Evolutionary conservation across 2,329 filamentous ascomycete species (phyloP).

Genomic region (Knufia fluminis): DNA sequence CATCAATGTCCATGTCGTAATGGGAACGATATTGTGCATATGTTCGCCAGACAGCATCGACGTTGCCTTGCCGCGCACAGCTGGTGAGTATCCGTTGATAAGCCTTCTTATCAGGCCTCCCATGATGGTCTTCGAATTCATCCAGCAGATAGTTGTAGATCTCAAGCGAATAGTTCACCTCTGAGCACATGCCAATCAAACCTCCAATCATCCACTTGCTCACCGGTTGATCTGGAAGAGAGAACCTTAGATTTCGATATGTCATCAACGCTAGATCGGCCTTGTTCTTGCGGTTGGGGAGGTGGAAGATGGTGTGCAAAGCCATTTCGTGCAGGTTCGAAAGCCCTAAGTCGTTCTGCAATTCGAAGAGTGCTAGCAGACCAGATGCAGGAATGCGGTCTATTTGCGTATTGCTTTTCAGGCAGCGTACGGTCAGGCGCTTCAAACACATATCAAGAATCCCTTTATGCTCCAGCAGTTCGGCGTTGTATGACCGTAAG

Average conservation of each 20-base stretch:
- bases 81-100: conserved; percentile 32
- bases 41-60: conserved; percentile 33
- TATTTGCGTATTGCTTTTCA: conserved; percentile 16
- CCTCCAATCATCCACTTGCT: conserved; percentile 3
- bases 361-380: conserved; percentile 16
- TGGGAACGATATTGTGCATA: conserved; percentile 32
- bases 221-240: conserved; percentile 2
- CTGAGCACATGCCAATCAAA: conserved; percentile 8
- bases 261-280: conserved; percentile 26
- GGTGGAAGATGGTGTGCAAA: conserved; percentile 26
- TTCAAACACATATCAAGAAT: conserved; percentile 13
- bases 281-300: conserved; percentile 21
- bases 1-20: conserved; percentile 28
- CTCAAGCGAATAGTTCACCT: conserved; percentile 7
- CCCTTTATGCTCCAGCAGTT: conserved; percentile 4
- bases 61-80: conserved; percentile 41
- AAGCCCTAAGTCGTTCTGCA: conserved; percentile 7
- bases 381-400: conserved; percentile 14
- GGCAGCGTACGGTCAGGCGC: neutral
- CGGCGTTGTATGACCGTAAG: conserved; percentile 11
- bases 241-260: conserved; percentile 33
- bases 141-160: conserved; percentile 32
- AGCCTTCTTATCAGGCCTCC: conserved; percentile 25
- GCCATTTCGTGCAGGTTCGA: conserved; percentile 15
- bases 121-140: conserved; percentile 30